phyloP scores from a whole-genome alignment of 805 yeast species.

The Jamesozyma piceae region DNA sequence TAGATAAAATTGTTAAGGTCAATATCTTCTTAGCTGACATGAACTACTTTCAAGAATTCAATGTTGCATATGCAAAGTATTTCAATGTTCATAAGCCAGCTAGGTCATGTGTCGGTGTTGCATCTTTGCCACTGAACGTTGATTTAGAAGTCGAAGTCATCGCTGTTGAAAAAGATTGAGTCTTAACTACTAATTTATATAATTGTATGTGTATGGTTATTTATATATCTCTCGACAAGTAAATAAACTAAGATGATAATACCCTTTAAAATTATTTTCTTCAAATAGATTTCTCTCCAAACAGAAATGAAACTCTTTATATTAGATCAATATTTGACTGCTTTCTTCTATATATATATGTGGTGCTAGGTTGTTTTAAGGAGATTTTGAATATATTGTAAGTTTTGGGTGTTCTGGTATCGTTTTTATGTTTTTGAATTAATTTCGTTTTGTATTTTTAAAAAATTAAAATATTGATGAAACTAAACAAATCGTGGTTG shows the following conservation, averaged over 20 bases:
- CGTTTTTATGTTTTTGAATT: not conserved
- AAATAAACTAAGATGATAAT: not conserved
- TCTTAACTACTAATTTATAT: no score
- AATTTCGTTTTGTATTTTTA: not conserved
- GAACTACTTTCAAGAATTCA: constrained; percentile 72
- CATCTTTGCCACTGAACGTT: constrained; percentile 77
- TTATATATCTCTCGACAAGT: not conserved
- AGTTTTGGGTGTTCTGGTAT: not conserved
- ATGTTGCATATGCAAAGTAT: constrained; percentile 68
- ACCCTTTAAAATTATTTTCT: no score
- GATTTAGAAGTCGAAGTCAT: constrained; percentile 80
- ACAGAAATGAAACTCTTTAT: no score
- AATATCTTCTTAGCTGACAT: constrained; percentile 87
- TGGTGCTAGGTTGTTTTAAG: not conserved
- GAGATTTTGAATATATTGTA: not conserved
- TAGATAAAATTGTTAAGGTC: constrained; percentile 74
- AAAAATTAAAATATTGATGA: no score
- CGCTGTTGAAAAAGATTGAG: constrained; percentile 53
- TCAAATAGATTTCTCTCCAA: no score
- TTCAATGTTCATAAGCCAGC: constrained; percentile 80
- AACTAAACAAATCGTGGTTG: no score
- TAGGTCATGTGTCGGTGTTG: constrained; percentile 93
- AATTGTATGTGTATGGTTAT: not conserved
- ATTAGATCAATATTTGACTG: not conserved
- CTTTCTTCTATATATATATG: not conserved